A percentile compares a stretch with the other conserved stretches of the same genome.
phyloP scores from a whole-genome alignment of 2,329 filamentous ascomycete genomes.

The Paecilomyces dactylethromorphus region DNA sequence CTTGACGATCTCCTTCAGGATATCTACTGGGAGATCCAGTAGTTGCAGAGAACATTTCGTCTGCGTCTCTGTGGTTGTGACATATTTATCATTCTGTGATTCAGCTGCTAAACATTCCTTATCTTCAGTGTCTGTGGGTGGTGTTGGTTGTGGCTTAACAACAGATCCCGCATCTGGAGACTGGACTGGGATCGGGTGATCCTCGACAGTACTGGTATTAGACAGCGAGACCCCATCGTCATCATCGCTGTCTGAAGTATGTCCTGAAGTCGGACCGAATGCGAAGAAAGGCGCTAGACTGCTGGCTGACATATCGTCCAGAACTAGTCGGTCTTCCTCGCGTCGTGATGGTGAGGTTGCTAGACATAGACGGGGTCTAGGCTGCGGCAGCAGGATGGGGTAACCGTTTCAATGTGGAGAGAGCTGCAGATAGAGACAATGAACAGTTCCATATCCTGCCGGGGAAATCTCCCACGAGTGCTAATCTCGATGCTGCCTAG shows the following conservation, averaged over 20 bases:
- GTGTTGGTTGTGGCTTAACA: neutral
- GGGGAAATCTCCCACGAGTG: neutral
- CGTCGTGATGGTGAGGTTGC: neutral
- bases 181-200: neutral
- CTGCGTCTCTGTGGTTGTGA: neutral
- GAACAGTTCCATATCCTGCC: neutral
- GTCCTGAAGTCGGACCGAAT: neutral
- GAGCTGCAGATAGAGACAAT: neutral
- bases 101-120: neutral
- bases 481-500: neutral
- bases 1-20: constrained; percentile 71
- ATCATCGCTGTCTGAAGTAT: neutral
- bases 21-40: constrained; percentile 70
- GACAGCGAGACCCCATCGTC: neutral
- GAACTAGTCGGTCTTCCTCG: neutral
- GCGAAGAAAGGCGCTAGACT: neutral
- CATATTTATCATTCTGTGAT: neutral
- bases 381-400: neutral
- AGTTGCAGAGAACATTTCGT: constrained; percentile 54
- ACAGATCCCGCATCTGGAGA: neutral
- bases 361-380: neutral
- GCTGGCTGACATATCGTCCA: neutral
- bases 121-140: neutral
- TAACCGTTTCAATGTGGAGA: neutral
- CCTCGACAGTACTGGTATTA: neutral